A percentile compares a stretch with the other conserved stretches of the same genome.
Conservation (phyloP, 23 red algal species). For the Gracilaria caudata region DNA sequence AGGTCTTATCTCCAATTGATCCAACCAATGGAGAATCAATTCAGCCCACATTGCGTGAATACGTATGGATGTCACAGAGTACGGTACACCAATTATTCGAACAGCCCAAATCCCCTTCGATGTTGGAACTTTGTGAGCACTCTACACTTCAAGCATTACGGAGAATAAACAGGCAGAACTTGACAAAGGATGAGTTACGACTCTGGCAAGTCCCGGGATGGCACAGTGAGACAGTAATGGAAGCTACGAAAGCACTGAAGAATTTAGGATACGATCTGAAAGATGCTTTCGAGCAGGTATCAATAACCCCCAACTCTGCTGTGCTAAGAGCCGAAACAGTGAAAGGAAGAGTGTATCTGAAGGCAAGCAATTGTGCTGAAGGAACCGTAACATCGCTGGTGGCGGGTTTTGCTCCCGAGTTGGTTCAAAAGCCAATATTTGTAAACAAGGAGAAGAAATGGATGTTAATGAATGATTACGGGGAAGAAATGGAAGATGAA, state of each 20-base stretch:
- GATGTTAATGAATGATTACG: slow-evolving; percentile 14
- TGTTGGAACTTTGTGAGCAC: too few species aligned
- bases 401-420: slow-evolving; percentile 8
- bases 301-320: not conserved
- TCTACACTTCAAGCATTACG: too few species aligned
- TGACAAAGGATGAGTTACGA: too few species aligned
- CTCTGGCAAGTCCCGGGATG: too few species aligned
- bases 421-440: slow-evolving; percentile 17
- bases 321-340: slow-evolving; percentile 2
- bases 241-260: not conserved
- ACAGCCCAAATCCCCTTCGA: too few species aligned
- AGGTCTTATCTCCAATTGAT: not conserved
- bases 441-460: slow-evolving; percentile 30
- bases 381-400: not conserved
- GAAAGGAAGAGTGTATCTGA: slow-evolving; percentile 31
- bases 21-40: not conserved
- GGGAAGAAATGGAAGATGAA: not conserved
- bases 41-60: not conserved
- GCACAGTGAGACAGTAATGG: not conserved
- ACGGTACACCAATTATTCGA: not conserved
- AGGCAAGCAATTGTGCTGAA: slow-evolving; percentile 1
- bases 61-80: not conserved
- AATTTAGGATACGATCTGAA: slow-evolving; percentile 12
- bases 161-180: too few species aligned
- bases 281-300: slow-evolving; percentile 11